A percentile compares a stretch with the other conserved stretches of the same genome.
Conservation (phyloP, 2,329 filamentous ascomycete species). For the Hypoxylon sp. region DNA sequence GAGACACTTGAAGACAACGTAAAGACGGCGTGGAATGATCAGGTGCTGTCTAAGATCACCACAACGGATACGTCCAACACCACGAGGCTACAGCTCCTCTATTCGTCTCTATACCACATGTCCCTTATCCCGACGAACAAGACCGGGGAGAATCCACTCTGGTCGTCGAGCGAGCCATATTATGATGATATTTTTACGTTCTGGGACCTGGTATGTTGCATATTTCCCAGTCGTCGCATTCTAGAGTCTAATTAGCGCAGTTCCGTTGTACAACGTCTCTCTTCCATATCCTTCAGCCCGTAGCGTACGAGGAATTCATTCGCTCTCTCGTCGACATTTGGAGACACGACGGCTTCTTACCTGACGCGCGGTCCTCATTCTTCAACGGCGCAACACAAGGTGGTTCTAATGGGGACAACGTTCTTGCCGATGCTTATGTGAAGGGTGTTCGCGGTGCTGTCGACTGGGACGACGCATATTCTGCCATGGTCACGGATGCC, state of each 20-base stretch:
- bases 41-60: constrained; percentile 75
- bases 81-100: constrained; percentile 72
- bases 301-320: constrained; percentile 74
- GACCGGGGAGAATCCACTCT: constrained; percentile 78
- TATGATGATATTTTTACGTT: constrained; percentile 81
- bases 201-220: constrained; percentile 66
- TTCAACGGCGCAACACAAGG: constrained; percentile 79
- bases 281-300: constrained; percentile 75
- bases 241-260: constrained; percentile 51
- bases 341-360: constrained; percentile 74
- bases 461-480: constrained; percentile 74
- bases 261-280: constrained; percentile 77
- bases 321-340: constrained; percentile 78
- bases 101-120: constrained; percentile 79
- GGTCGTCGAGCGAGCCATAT: constrained; percentile 75
- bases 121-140: constrained; percentile 78
- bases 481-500: constrained; percentile 76
- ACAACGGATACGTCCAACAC: constrained; percentile 68
- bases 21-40: constrained; percentile 70
- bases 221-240: constrained; percentile 1
- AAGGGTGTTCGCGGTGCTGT: constrained; percentile 75
- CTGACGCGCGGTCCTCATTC: constrained; percentile 76
- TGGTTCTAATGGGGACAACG: constrained; percentile 78
- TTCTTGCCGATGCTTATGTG: constrained; percentile 79
- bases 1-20: constrained; percentile 62